Evolutionary conservation across 768 basidiomycete genomes (phyloP).

Genomic region (Suillus brevipes): DNA sequence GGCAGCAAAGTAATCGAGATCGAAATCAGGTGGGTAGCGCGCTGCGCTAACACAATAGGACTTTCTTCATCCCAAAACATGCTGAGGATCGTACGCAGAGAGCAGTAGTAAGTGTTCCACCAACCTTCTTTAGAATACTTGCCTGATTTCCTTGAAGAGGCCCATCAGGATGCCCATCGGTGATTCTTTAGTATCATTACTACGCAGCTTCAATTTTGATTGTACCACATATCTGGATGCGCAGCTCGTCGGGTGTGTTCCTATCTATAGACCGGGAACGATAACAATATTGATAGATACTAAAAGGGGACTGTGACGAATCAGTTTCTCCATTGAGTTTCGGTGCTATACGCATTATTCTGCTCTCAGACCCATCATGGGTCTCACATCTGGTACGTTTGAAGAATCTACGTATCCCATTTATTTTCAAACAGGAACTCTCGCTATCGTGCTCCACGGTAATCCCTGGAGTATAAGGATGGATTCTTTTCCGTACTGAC

Average conservation of each 20-base stretch:
- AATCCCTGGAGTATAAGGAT: background rate
- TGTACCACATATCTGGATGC: too few species aligned
- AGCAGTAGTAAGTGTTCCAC: background rate
- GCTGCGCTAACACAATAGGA: background rate
- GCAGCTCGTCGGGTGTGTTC: background rate
- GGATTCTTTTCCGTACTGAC: background rate
- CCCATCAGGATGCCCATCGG: background rate
- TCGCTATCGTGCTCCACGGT: background rate
- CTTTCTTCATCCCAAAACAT: background rate
- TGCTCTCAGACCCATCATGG: too few species aligned
- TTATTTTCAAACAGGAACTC: background rate
- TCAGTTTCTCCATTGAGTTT: too few species aligned
- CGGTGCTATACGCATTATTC: too few species aligned
- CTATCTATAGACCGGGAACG: background rate
- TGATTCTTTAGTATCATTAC: background rate
- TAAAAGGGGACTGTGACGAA: background rate
- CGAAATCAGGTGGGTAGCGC: background rate
- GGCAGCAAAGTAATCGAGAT: too few species aligned
- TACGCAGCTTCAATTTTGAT: background rate
- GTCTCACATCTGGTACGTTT: background rate
- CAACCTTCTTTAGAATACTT: background rate
- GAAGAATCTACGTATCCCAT: background rate
- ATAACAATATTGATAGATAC: background rate
- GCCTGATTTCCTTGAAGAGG: background rate
- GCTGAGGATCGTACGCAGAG: background rate